Evolutionary conservation across 495 filamentous ascomycete species (phyloP).

Genomic region (Aspergillus avenaceus): DNA sequence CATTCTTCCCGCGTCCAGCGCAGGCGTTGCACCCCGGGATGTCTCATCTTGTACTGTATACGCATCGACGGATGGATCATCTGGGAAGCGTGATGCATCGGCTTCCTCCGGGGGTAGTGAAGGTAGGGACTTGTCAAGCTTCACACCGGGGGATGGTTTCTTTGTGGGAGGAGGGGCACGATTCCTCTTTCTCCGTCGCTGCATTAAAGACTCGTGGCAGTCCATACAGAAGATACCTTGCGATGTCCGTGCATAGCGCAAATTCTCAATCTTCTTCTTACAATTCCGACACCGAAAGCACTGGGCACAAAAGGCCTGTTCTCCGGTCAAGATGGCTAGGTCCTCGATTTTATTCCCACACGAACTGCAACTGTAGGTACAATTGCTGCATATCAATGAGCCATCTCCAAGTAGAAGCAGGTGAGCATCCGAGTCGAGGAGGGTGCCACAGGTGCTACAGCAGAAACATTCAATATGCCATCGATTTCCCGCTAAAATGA

Average conservation of each 20-base stretch:
- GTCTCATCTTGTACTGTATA: conserved; percentile 70
- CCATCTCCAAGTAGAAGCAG: conserved; percentile 95
- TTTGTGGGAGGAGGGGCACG: conserved; percentile 52
- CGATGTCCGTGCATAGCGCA: conserved; percentile 95
- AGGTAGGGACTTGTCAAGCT: conserved; percentile 90
- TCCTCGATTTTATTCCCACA: conserved; percentile 99
- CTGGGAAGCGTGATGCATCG: conserved; percentile 59
- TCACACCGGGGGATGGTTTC: conserved; percentile 53
- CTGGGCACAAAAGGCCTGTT: conserved; percentile 97
- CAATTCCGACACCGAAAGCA: conserved; percentile 98
- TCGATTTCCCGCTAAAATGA: conserved; percentile 91
- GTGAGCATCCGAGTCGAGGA: conserved; percentile 98
- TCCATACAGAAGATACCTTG: conserved; percentile 99
- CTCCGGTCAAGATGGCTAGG: conserved; percentile 93
- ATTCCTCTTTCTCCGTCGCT: conserved; percentile 85
- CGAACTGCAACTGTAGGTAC: conserved; percentile 98
- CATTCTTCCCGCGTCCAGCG: conserved; percentile 22
- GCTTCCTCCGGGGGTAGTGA: conserved; percentile 74
- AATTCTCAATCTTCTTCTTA: conserved; percentile 96
- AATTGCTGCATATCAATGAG: conserved; percentile 97
- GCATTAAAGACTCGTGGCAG: conserved; percentile 98
- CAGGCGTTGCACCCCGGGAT: conserved; percentile 52
- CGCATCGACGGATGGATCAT: conserved; percentile 58
- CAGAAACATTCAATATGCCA: conserved; percentile 99
- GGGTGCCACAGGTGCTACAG: conserved; percentile 91